These are phyloP conservation scores for Flaveria ramosissima DNA, from an alignment of 129 eudicot genomes.

Conservation along the genomic window DNA sequence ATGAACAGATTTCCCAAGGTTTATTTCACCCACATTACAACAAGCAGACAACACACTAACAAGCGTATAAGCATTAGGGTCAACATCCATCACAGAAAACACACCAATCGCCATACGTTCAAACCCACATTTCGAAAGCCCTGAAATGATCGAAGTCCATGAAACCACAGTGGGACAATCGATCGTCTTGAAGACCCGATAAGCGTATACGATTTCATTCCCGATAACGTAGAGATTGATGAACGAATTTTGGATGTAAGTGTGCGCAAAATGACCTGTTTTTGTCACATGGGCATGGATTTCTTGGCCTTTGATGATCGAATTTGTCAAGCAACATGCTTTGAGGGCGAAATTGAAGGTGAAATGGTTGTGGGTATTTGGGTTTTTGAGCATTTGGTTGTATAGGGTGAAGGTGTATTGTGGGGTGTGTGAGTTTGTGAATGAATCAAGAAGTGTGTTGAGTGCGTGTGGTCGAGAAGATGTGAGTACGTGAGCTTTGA, in stretches of 20 bases:
- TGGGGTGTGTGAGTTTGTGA: slow-evolving; percentile 37
- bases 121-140: slow-evolving; percentile 46
- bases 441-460: slow-evolving; percentile 25
- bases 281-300: slow-evolving; percentile 43
- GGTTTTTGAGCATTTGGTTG: slow-evolving; percentile 44
- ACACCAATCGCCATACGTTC: slow-evolving; percentile 25
- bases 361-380: slow-evolving; percentile 42
- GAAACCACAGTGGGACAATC: slow-evolving; percentile 41
- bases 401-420: slow-evolving; percentile 32
- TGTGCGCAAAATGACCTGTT: slow-evolving; percentile 35
- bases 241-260: slow-evolving; percentile 36
- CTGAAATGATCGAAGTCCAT: slow-evolving; percentile 47
- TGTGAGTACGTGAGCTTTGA: slow-evolving; percentile 36
- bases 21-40: slow-evolving; percentile 25
- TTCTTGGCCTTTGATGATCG: slow-evolving; percentile 38
- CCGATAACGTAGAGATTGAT: slow-evolving; percentile 40
- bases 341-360: slow-evolving; percentile 43
- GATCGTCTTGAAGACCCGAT: slow-evolving; percentile 31
- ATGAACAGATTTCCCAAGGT: slow-evolving; percentile 38
- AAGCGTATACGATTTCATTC: slow-evolving; percentile 28
- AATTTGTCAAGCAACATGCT: slow-evolving; percentile 34
- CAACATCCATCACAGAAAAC: slow-evolving; percentile 41
- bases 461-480: slow-evolving; percentile 34
- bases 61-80: slow-evolving; percentile 40
- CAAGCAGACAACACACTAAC: slow-evolving; percentile 48